These are phyloP conservation scores for Cardamine occulta DNA, from an alignment of 345 rosid species.

Conservation along the genomic window DNA sequence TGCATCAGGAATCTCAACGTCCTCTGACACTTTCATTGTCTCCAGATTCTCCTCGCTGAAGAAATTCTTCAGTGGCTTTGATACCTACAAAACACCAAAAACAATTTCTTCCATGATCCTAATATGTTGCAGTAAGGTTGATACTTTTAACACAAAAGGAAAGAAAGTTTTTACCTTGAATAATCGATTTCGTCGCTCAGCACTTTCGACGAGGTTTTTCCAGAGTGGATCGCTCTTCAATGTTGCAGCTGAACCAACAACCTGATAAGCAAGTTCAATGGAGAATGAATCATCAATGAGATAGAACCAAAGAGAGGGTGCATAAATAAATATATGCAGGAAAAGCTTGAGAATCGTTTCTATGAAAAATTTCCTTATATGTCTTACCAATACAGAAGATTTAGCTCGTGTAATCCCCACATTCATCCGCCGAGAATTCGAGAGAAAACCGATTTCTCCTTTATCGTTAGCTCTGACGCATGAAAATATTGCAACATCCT, in stretches of 20 bases:
- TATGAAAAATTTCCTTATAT: background rate
- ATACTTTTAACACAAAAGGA: background rate
- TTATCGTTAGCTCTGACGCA: conserved; percentile 84
- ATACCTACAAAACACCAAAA: conserved; percentile 54
- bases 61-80: conserved; percentile 69
- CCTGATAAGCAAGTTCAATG: conserved; percentile 52
- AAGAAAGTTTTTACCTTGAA: conserved; percentile 56
- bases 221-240: conserved; percentile 75
- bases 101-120: background rate
- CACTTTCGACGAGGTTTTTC: conserved; percentile 78
- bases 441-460: conserved; percentile 77
- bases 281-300: background rate
- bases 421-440: conserved; percentile 91
- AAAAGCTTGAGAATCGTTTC: background rate
- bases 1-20: conserved; percentile 40
- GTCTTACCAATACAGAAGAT: conserved; percentile 83
- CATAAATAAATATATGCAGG: background rate
- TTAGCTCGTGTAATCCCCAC: conserved; percentile 95
- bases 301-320: conserved; percentile 3
- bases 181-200: conserved; percentile 59
- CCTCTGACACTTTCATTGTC: conserved; percentile 46
- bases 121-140: conserved; percentile 7
- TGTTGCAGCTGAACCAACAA: conserved; percentile 86
- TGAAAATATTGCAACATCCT: conserved; percentile 91
- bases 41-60: conserved; percentile 67